These are phyloP conservation scores for Achlya hypogyna DNA, from an alignment of 352 stramenopile species.

Conservation along the genomic window DNA sequence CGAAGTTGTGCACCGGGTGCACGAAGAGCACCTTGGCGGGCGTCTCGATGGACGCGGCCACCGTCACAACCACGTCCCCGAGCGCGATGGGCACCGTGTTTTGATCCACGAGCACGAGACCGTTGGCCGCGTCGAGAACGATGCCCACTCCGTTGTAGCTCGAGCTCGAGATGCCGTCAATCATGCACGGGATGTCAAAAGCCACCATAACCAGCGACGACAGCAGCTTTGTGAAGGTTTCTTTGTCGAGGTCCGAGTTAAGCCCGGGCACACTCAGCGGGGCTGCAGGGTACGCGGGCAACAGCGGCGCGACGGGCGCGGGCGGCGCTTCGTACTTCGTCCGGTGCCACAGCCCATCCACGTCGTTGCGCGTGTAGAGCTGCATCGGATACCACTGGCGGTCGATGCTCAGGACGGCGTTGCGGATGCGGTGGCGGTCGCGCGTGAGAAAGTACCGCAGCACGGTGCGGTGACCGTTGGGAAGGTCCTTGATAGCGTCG, in stretches of 20 bases:
- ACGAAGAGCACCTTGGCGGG: slow-evolving; percentile 83
- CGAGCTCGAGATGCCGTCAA: slow-evolving; percentile 85
- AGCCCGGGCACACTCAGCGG: slow-evolving; percentile 63
- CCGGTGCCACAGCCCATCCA: slow-evolving; percentile 57
- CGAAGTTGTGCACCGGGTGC: slow-evolving; percentile 89
- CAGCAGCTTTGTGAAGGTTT: slow-evolving; percentile 59
- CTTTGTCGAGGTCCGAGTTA: slow-evolving; percentile 24
- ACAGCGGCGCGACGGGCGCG: slow-evolving; percentile 20
- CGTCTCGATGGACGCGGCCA: slow-evolving; percentile 83
- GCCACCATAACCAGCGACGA: slow-evolving; percentile 83
- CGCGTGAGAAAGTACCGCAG: slow-evolving; percentile 82
- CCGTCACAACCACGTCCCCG: slow-evolving; percentile 79
- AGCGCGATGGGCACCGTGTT: slow-evolving; percentile 86
- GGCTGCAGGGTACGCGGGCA: slow-evolving; percentile 45
- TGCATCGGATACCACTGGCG: slow-evolving; percentile 85
- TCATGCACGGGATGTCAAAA: slow-evolving; percentile 89
- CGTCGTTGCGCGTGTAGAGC: slow-evolving; percentile 61
- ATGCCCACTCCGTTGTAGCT: slow-evolving; percentile 85
- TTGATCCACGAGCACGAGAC: slow-evolving; percentile 88
- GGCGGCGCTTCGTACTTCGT: neutral
- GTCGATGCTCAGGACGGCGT: slow-evolving; percentile 85
- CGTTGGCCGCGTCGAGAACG: slow-evolving; percentile 70
- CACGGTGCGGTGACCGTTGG: slow-evolving; percentile 70
- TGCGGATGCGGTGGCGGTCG: slow-evolving; percentile 75
- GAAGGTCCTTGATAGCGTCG: slow-evolving; percentile 61